Evolutionary conservation across 2,329 filamentous ascomycete species (phyloP).

Genomic region (Mycogone perniciosa): DNA sequence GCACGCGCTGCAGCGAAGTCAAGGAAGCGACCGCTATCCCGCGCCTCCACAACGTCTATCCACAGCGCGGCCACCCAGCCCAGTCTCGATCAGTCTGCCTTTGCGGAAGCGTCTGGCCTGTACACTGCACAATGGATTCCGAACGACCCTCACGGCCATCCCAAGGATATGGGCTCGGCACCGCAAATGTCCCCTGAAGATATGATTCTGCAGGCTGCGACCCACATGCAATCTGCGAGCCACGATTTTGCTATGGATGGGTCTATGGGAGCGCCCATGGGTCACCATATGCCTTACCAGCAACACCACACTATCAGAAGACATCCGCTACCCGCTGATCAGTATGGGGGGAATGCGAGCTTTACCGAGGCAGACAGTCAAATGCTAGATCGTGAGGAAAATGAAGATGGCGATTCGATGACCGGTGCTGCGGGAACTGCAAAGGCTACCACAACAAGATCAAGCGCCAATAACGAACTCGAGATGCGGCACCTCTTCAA

Average conservation of each 20-base stretch:
- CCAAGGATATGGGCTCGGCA: constrained; percentile 36
- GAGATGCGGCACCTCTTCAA: constrained; percentile 71
- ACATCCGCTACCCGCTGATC: constrained; percentile 49
- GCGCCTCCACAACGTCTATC: constrained; percentile 51
- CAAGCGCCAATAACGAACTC: constrained; percentile 72
- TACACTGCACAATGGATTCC: constrained; percentile 46
- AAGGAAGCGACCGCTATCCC: constrained; percentile 46
- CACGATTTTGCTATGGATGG: constrained; percentile 46
- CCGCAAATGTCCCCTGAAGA: constrained; percentile 51
- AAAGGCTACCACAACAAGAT: constrained; percentile 55
- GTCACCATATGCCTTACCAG: constrained; percentile 38
- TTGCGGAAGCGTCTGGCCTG: constrained; percentile 37
- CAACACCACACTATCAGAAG: constrained; percentile 35
- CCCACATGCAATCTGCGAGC: constrained; percentile 47
- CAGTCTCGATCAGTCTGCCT: constrained; percentile 41
- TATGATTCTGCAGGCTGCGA: constrained; percentile 52
- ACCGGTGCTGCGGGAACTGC: constrained; percentile 38
- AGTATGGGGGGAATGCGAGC: constrained; percentile 45
- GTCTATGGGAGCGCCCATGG: constrained; percentile 38
- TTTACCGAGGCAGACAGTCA: constrained; percentile 54
- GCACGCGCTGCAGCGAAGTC: constrained; percentile 32
- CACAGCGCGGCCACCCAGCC: constrained; percentile 48
- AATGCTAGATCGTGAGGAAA: constrained; percentile 54
- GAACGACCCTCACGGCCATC: constrained; percentile 38
- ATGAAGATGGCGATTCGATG: constrained; percentile 51